Conservation (phyloP, 2,329 filamentous ascomycete species). For the Exutisphaerella laricina region DNA sequence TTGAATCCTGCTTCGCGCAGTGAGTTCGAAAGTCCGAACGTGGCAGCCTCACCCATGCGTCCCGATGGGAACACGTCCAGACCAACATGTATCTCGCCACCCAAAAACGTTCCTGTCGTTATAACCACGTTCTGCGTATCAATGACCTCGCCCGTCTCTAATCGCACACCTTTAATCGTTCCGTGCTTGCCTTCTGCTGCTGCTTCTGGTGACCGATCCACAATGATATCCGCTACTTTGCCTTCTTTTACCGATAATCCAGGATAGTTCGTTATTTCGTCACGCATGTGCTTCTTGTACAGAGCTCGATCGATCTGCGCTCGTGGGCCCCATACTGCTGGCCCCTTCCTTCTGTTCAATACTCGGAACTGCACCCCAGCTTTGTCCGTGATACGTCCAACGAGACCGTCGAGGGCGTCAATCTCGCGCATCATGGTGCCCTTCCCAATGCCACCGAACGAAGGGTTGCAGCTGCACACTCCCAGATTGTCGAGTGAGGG, state of each 20-base stretch:
- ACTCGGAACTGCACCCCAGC: constrained; percentile 91
- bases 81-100: constrained; percentile 92
- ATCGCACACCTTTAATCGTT: constrained; percentile 74
- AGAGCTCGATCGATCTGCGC: constrained; percentile 90
- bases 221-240: constrained; percentile 86
- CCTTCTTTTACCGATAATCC: constrained; percentile 77
- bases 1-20: constrained; percentile 82
- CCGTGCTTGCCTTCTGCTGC: constrained; percentile 51
- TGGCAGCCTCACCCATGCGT: constrained; percentile 88
- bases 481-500: constrained; percentile 84
- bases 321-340: constrained; percentile 92
- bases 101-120: constrained; percentile 91
- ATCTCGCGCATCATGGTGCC: constrained; percentile 94
- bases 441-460: constrained; percentile 97
- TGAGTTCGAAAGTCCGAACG: constrained; percentile 86
- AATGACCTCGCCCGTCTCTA: constrained; percentile 83
- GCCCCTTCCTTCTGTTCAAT: constrained; percentile 82
- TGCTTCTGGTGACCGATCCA: constrained; percentile 51
- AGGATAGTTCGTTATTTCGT: constrained; percentile 71
- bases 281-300: constrained; percentile 86
- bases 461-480: constrained; percentile 94
- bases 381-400: constrained; percentile 84
- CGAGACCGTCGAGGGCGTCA: constrained; percentile 86
- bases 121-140: constrained; percentile 79
- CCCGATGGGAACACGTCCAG: constrained; percentile 79